Evolutionary conservation across 176 grass and related monocot species (phyloP), one percentile per base, ranked within the genome.

Genomic region (Saccharum officinarum): DNA sequence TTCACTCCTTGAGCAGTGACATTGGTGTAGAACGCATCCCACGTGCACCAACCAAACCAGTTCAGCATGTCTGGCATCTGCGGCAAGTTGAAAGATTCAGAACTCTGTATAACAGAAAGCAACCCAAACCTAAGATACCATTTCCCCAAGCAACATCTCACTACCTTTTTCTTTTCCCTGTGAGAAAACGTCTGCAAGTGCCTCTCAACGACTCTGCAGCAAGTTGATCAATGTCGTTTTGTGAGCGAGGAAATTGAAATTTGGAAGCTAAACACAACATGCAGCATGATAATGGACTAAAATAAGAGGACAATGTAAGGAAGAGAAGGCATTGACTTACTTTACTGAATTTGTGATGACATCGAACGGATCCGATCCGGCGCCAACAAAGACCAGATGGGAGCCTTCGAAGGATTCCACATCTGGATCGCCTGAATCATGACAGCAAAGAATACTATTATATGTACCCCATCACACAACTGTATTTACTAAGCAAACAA

Each of bases 21-120:
- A 80, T 89, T 65, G 30, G 90, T 97, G 75, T 97, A 97, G 46
- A 97, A 97, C 2, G 94, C 94, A 85, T 97, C 94, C 94, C 94
- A 97, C 82, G 94, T 97, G 66, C 94, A 97, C 94, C 94, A 97
- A 6, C 94, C 94, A 94, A 97, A 97, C 92, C 92, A 94, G 81
- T 92, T 94, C 34, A 97, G 78, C 80, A 92, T 92, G 59, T 90
- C 90, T 57, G 92, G 94, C 85, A 92, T 91, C 94, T 94, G 86
- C 46, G 87, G 67, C 33, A 80, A 75, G 50, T 11, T 80, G 47
- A 10, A 50, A 41, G 8, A 28, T 88, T 72, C 81, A 64, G 79
- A 30, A 39, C 36, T 59, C 73, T 60, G 57, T 76, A 61, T 52
- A 77, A 85, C 34, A 15, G 52, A 18, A 75, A 69, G 55, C n/a